Percentiles rank a stretch among this genome's conserved stretches.
Conservation (phyloP, 106 monocot species). For the Alisma plantagoaquatica region DNA sequence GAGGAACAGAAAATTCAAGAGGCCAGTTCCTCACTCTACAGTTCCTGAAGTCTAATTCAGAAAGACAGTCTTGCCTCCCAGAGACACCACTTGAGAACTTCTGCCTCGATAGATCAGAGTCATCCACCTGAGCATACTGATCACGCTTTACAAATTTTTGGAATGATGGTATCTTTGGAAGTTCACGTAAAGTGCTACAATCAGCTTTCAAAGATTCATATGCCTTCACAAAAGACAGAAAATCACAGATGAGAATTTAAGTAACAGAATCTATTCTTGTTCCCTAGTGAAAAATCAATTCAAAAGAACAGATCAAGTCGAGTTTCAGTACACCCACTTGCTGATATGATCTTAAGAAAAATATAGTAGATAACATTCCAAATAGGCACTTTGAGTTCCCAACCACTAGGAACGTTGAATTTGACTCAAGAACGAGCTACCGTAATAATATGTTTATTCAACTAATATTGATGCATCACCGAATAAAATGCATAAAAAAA, state of each 20-base stretch:
- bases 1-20: conserved; percentile 53
- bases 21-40: conserved; percentile 72
- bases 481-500: too few relatives aligned
- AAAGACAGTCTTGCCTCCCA: conserved; percentile 68
- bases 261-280: too few relatives aligned
- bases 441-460: too few relatives aligned
- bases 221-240: conserved; percentile 36
- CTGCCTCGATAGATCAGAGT: conserved; percentile 42
- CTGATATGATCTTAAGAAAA: too few relatives aligned
- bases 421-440: too few relatives aligned
- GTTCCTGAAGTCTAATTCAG: conserved; percentile 88
- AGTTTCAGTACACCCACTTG: too few relatives aligned
- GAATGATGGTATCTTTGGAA: conserved; percentile 97
- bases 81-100: conserved; percentile 30
- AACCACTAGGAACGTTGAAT: too few relatives aligned
- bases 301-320: too few relatives aligned
- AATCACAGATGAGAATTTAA: neutral
- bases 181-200: conserved; percentile 33
- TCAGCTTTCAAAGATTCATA: conserved; percentile 87
- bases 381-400: too few relatives aligned
- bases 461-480: too few relatives aligned
- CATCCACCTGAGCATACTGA: conserved; percentile 49
- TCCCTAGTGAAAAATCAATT: too few relatives aligned
- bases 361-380: too few relatives aligned
- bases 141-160: conserved; percentile 88